These are phyloP conservation scores for Backusella tarrabulga DNA, from an alignment of 192 early-diverging fungal genomes.

Conservation along the genomic window DNA sequence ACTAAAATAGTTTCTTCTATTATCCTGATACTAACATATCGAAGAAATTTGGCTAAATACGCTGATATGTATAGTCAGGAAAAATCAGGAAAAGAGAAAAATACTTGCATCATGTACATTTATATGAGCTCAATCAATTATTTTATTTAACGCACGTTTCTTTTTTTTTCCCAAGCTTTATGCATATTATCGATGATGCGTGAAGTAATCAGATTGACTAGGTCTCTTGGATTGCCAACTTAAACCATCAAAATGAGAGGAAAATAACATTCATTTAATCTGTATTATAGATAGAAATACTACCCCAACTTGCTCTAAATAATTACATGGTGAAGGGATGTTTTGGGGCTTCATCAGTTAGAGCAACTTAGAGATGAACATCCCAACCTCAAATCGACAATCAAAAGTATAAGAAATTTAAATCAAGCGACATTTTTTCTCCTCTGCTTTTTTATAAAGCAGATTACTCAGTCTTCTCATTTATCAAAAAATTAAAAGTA, in stretches of 20 bases:
- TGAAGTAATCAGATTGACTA: neutral
- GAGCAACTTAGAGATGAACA: too few relatives aligned
- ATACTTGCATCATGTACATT: neutral
- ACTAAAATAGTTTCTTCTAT: neutral
- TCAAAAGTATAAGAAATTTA: too few relatives aligned
- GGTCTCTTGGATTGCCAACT: too few relatives aligned
- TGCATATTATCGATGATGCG: neutral
- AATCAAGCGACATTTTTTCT: neutral
- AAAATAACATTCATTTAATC: too few relatives aligned
- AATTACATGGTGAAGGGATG: too few relatives aligned
- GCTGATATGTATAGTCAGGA: neutral
- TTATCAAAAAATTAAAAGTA: neutral
- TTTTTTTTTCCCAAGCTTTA: neutral
- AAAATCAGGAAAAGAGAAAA: neutral
- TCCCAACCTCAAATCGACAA: neutral
- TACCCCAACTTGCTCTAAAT: too few relatives aligned
- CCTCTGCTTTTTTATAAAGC: neutral
- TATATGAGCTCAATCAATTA: neutral
- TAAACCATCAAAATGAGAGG: too few relatives aligned
- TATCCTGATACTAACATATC: neutral
- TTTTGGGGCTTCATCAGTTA: too few relatives aligned
- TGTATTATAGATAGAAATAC: too few relatives aligned
- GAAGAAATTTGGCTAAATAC: neutral
- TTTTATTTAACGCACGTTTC: neutral
- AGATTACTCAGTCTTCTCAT: neutral